Evolutionary conservation across 306 rosid species (phyloP).

Genomic region (Hippophae gyantsensis): DNA sequence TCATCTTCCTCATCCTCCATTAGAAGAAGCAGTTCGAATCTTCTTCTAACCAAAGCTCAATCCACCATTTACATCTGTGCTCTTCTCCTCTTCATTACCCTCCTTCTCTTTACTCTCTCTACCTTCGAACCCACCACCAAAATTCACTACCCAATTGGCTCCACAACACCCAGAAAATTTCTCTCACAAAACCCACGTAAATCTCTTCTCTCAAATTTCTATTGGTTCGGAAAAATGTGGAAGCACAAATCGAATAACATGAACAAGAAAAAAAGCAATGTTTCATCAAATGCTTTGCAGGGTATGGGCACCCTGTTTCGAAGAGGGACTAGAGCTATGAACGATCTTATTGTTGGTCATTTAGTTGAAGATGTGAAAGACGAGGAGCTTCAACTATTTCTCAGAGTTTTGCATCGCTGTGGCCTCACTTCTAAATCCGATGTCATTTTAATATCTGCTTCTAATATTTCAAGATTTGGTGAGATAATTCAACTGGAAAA

Average conservation of each 20-base stretch:
- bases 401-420: constrained; percentile 60
- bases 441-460: constrained; percentile 50
- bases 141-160: not conserved
- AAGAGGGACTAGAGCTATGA: constrained; percentile 70
- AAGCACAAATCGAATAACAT: constrained; percentile 11
- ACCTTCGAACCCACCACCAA: constrained; percentile 53
- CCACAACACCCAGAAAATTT: constrained; percentile 27
- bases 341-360: constrained; percentile 60
- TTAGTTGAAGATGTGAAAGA: constrained; percentile 39
- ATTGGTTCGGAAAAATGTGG: constrained; percentile 26
- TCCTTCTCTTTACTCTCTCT: constrained; percentile 78
- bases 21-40: constrained; percentile 23
- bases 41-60: constrained; percentile 47
- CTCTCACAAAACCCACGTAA: constrained; percentile 12
- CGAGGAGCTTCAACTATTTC: constrained; percentile 48
- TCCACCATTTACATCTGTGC: constrained; percentile 74
- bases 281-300: constrained; percentile 38
- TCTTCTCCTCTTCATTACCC: constrained; percentile 56
- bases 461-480: constrained; percentile 23
- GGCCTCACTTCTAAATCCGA: constrained; percentile 55
- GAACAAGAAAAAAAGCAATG: not conserved
- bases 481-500: constrained; percentile 44
- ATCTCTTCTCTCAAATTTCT: not conserved
- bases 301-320: constrained; percentile 68
- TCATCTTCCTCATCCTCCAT: constrained; percentile 15